Percentiles rank a stretch among this genome's conserved stretches.
Conservation (phyloP, 164 flowering plant species). For the Umbellularia californica region DNA sequence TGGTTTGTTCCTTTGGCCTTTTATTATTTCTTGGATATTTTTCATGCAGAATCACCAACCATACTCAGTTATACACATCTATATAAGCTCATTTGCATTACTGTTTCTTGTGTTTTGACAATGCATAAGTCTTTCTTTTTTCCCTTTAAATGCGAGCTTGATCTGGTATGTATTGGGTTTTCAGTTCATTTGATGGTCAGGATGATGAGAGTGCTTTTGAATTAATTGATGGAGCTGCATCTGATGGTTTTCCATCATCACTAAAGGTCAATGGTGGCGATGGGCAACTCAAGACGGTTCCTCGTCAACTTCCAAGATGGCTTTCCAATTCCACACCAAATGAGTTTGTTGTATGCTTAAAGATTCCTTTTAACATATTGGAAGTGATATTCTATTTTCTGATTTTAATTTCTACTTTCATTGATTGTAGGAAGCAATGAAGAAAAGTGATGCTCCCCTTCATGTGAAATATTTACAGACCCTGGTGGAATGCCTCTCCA, state of each 20-base stretch:
- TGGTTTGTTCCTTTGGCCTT: no score
- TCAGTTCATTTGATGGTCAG: conserved; percentile 80
- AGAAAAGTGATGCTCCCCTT: conserved; percentile 82
- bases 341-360: conserved; percentile 69
- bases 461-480: conserved; percentile 94
- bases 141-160: not conserved
- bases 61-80: no score
- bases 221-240: conserved; percentile 38
- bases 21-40: no score
- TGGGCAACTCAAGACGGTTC: conserved; percentile 29
- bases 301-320: conserved; percentile 77
- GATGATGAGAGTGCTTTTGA: conserved; percentile 69
- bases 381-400: conserved; percentile 5
- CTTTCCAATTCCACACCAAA: conserved; percentile 82
- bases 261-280: conserved; percentile 51
- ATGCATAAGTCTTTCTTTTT: no score
- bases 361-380: not conserved
- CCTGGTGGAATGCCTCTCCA: conserved; percentile 91
- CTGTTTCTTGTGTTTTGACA: no score
- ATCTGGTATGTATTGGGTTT: conserved; percentile 6
- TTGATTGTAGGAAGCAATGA: conserved; percentile 65
- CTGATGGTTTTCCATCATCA: conserved; percentile 39
- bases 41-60: no score
- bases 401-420: not conserved
- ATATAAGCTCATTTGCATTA: no score